Evolutionary conservation across 2,329 filamentous ascomycete species (phyloP).

Genomic region (Fonsecaea monophora): DNA sequence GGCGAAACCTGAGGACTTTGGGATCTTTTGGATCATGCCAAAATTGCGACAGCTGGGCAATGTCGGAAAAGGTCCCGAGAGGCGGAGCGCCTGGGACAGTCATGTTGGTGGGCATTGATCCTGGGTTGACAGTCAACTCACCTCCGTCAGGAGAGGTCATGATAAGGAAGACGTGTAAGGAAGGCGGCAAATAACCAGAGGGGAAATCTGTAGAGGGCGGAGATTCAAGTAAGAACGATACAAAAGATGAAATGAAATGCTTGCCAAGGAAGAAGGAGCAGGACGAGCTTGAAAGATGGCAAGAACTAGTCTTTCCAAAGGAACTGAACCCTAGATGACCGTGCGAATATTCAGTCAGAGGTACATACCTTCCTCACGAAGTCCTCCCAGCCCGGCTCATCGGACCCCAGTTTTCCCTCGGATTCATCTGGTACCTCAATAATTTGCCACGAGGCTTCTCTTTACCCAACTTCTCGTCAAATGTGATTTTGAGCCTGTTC

Average conservation of each 20-base stretch:
- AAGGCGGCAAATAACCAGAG: not conserved
- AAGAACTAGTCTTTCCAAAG: not conserved
- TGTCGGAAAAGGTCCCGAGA: not conserved
- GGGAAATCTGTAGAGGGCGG: not conserved
- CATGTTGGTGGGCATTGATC: too few relatives aligned
- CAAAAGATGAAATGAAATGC: not conserved
- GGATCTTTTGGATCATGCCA: not conserved
- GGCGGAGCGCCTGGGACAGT: too few relatives aligned
- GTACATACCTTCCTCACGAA: conserved; percentile 3
- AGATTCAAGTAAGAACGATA: not conserved
- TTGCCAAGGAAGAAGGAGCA: not conserved
- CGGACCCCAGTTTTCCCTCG: conserved; percentile 91
- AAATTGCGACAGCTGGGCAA: not conserved
- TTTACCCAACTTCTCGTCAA: conserved; percentile 79
- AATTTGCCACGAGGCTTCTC: conserved; percentile 72
- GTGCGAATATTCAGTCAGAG: not conserved
- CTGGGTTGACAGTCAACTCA: too few relatives aligned
- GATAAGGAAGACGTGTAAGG: not conserved
- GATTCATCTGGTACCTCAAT: conserved; percentile 88
- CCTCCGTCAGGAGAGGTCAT: too few relatives aligned
- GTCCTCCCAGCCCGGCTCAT: conserved; percentile 59
- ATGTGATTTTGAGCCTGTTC: conserved; percentile 68
- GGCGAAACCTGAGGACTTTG: not conserved
- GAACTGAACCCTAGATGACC: not conserved
- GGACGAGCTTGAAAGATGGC: not conserved